Base-by-base conservation (phyloP, 139 green algal species). In the Micractinium conductrix region DNA sequence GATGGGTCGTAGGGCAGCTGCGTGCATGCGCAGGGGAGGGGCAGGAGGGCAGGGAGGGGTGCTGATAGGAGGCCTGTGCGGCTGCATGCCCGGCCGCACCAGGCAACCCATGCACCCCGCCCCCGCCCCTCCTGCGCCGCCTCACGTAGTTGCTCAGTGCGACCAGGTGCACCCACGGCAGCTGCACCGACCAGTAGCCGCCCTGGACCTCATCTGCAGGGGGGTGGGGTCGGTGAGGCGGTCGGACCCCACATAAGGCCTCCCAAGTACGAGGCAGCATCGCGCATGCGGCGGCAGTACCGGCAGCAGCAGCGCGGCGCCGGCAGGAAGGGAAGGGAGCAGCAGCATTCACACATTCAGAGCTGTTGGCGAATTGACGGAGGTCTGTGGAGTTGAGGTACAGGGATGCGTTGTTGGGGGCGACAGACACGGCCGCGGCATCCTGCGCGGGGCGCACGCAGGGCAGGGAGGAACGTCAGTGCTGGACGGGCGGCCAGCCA, bases 1-100 rank as follows among this genome's bases (percentile, higher is more conserved):
- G 86, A 85, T 0, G 83, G 74, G 2, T 45, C 79, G 26, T 53
- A 76, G 7, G 70, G 70, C 70, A 76, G 40, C 69, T 75, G 69
- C 69, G 38, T 21, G 37, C 38, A 53, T 37, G 40, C 8, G 38
- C 3, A 30, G 26, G 33, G 63, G n/a, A 40, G 14, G n/a, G 4
- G 63, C n/a, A n/a, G n/a, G n/a, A n/a, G n/a, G n/a, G n/a, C n/a
- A n/a, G n/a, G n/a, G n/a, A n/a, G n/a, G n/a, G n/a, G 30, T 70
- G 62, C 62, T 70, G 62, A 8, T 10, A 19, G 26, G 62, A 35
- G 14, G 8, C 14, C 16, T 70, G 62, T 12, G 14, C 10, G 62
- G 62, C 14, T 14, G 62, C 12, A 30, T 12, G 62, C 62, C 30
- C 62, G 62, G 14, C 26, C 19, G 62, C 26, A 19, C 62, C 26